phyloP scores from a whole-genome alignment of 305 asterid species.

The Fraxinus sp. region DNA sequence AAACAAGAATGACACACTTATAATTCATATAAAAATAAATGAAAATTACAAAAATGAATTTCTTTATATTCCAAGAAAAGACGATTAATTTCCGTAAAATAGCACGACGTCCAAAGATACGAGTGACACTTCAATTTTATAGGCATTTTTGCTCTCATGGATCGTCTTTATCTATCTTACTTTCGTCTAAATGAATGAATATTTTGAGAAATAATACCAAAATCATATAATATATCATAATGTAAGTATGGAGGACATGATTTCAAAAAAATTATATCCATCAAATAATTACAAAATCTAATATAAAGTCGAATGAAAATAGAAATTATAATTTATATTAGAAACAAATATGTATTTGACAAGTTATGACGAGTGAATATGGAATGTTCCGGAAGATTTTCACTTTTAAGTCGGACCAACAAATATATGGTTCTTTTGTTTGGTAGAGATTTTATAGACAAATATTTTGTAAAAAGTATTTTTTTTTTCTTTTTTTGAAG shows the following conservation, averaged over 20 bases:
- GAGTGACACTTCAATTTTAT: background rate
- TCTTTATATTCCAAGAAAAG: background rate
- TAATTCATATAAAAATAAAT: background rate
- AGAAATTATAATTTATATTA: too few relatives aligned
- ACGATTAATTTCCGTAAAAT: background rate
- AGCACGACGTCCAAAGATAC: background rate
- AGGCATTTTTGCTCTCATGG: background rate
- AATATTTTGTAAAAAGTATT: too few relatives aligned
- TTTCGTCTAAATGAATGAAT: background rate
- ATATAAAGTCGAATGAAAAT: background rate
- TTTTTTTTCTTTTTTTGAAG: too few relatives aligned
- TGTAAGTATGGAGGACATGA: too few relatives aligned
- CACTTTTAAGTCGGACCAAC: too few relatives aligned
- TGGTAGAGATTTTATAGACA: too few relatives aligned
- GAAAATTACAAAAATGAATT: background rate
- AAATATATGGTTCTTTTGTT: too few relatives aligned
- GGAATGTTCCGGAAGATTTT: too few relatives aligned
- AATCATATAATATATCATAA: background rate
- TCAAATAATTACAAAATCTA: background rate
- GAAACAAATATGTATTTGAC: too few relatives aligned
- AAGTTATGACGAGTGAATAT: background rate
- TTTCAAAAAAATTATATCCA: background rate
- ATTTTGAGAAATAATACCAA: too few relatives aligned
- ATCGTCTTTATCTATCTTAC: too few relatives aligned
- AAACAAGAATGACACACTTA: background rate